Base-by-base conservation (phyloP, 805 yeast genomes). In the Yamadazyma endophytica region DNA sequence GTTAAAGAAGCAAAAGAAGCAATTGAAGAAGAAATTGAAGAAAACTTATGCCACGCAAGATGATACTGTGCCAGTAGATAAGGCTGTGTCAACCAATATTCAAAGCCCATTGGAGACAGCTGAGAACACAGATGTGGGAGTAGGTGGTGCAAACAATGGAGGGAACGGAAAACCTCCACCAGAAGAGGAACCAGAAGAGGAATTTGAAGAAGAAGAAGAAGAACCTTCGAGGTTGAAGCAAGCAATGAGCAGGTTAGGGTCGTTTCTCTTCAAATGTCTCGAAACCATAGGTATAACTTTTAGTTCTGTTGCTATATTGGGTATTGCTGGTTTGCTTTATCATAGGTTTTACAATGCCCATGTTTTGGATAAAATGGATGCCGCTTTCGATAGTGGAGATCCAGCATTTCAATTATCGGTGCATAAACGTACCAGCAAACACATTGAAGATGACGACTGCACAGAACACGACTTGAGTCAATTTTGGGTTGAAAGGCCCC, bases 251-350 rank as follows among this genome's bases (percentile, higher is more conserved):
- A 46, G 35, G 14, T 37, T 57, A 13, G 43, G 49, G 1, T 35
- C 39, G 14, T 61, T 65, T 16, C 25, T 50, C 0, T 43, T 56
- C 33, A 79, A 75, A 44, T 68, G 77, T 35, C 38, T 71, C 4
- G 92, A 84, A 49, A 77, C 92, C 0, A 77, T 79, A 0, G 77
- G 84, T 3, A 76, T 84, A 26, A 82, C 89, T 12, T 61, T 82
- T 27, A 76, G 85, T 11, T 79, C 89, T 3, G 54, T 84, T 21
- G 67, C 76, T 2, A 75, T 84, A 21, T 64, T 85, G 12, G 90
- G 84, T 0, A 56, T 76, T 2, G 82, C 90, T 3, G 95, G 95
- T 2, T 49, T 75, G n/a, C 45, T 73, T 9, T 84, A 84, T 50
- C 95, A 84, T 49, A 64, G 66, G 27, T 59, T 73, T 28, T 84